Evolutionary conservation across 345 rosid species (phyloP).

Genomic region (Citrus unshiu): DNA sequence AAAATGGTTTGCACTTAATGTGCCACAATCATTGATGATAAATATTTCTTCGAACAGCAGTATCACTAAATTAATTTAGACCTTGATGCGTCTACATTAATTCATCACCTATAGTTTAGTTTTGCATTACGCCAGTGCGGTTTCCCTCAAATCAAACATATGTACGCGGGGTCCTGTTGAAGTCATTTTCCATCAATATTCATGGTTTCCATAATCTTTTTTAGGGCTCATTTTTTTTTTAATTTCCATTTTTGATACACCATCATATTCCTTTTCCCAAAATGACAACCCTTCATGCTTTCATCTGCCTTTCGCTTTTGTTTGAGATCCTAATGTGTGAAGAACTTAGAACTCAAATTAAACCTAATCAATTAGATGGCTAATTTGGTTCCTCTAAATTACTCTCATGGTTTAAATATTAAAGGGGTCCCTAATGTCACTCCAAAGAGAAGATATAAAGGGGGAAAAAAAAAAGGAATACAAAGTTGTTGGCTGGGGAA

Average conservation of each 20-base stretch:
- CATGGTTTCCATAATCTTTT: conserved; percentile 4
- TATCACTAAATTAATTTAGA: not conserved
- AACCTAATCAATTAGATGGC: not conserved
- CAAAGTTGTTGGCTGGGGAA: conserved; percentile 3
- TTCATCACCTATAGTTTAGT: not conserved
- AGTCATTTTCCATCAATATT: conserved; percentile 1
- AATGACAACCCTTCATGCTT: not conserved
- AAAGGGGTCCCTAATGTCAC: not conserved
- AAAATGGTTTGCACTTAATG: not conserved
- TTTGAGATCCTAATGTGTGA: not conserved
- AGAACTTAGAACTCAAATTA: not conserved
- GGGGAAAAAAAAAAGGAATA: too few species aligned
- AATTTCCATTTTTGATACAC: not conserved
- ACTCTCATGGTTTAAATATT: not conserved
- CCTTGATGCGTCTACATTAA: not conserved
- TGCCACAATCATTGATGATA: not conserved
- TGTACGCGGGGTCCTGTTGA: not conserved
- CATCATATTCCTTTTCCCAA: conserved; percentile 10
- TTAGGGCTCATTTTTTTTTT: conserved; percentile 6
- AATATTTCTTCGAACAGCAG: not conserved
- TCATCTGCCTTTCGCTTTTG: conserved; percentile 4
- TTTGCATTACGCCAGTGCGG: too few species aligned
- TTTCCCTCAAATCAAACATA: not conserved
- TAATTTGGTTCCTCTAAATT: not conserved
- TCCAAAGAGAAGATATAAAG: not conserved